These are phyloP conservation scores for Leishmania tropica DNA, from an alignment of 208 protist species.

Conservation along the genomic window DNA sequence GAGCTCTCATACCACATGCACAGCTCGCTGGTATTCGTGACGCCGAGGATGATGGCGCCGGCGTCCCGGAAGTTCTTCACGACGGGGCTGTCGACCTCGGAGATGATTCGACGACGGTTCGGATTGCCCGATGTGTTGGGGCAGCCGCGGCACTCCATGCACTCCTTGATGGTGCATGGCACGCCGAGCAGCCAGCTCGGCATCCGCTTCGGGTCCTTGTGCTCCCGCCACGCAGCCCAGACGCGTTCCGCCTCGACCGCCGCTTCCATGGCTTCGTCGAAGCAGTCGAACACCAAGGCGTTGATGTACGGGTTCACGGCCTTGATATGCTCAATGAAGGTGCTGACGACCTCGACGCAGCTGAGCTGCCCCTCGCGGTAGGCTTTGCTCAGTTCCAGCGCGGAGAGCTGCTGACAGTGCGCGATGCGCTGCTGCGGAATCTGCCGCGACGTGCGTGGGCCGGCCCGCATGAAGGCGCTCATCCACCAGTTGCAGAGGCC, in stretches of 20 bases:
- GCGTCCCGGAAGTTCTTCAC: slow-evolving; percentile 86
- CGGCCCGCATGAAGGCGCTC: slow-evolving; percentile 45
- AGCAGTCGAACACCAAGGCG: slow-evolving; percentile 82
- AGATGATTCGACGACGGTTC: slow-evolving; percentile 45
- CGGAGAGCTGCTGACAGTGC: slow-evolving; percentile 80
- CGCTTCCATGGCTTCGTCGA: slow-evolving; percentile 70
- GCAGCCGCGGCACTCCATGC: slow-evolving; percentile 78
- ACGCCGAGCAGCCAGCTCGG: slow-evolving; percentile 86
- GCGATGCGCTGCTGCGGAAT: slow-evolving; percentile 67
- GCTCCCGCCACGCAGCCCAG: slow-evolving; percentile 65
- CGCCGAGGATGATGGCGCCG: slow-evolving; percentile 91
- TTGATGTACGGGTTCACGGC: slow-evolving; percentile 83
- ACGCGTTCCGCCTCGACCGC: slow-evolving; percentile 60
- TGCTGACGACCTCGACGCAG: slow-evolving; percentile 62
- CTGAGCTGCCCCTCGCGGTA: slow-evolving; percentile 62
- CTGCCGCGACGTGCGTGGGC: slow-evolving; percentile 68
- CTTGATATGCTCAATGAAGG: slow-evolving; percentile 87
- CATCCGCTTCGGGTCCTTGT: slow-evolving; percentile 38
- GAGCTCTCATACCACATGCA: slow-evolving; percentile 92
- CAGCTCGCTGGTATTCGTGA: slow-evolving; percentile 90
- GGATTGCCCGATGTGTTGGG: slow-evolving; percentile 83
- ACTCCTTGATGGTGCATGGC: slow-evolving; percentile 90
- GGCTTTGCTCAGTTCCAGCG: slow-evolving; percentile 62
- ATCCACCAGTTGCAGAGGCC: slow-evolving; percentile 52
- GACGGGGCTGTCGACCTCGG: slow-evolving; percentile 64